Conservation (phyloP, 495 filamentous ascomycete species). For the Aspergillus olivimuriae region DNA sequence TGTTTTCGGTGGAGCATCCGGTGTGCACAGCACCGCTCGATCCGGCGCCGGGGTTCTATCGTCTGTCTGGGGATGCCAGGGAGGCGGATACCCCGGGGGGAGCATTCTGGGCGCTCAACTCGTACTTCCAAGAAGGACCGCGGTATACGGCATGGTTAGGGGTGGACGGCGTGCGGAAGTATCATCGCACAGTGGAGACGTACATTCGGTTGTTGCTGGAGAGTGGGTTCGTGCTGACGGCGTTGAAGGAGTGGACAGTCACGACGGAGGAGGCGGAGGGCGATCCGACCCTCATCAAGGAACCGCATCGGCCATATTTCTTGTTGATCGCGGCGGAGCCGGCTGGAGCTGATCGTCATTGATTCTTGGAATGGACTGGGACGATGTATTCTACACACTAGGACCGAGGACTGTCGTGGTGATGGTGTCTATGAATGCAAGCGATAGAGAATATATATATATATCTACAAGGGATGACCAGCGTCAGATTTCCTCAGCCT, state of each 20-base stretch:
- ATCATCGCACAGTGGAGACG: slow-evolving; percentile 22
- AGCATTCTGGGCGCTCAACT: slow-evolving; percentile 17
- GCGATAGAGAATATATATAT: too few species aligned
- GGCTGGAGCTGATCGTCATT: too few species aligned
- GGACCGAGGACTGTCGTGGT: too few species aligned
- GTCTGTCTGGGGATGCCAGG: background rate
- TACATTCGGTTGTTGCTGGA: slow-evolving; percentile 15
- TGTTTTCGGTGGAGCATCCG: slow-evolving; percentile 22
- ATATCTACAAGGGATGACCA: slow-evolving; percentile 1
- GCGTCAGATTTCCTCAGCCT: background rate
- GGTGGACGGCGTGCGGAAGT: slow-evolving; percentile 16
- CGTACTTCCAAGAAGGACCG: slow-evolving; percentile 16
- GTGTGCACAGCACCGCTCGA: slow-evolving; percentile 14
- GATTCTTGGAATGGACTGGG: too few species aligned
- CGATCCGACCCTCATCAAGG: slow-evolving; percentile 11
- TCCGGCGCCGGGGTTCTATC: slow-evolving; percentile 9
- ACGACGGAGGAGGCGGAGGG: slow-evolving; percentile 9
- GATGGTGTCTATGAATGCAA: too few species aligned
- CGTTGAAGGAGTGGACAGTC: slow-evolving; percentile 17
- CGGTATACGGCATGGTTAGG: slow-evolving; percentile 19
- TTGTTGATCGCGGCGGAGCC: too few species aligned
- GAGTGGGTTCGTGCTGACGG: slow-evolving; percentile 16
- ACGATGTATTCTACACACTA: too few species aligned
- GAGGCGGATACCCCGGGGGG: background rate
- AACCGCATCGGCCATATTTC: slow-evolving; percentile 12